phyloP scores from a whole-genome alignment of 192 early-diverging fungal species.

The Gaertneriomyces sp. region DNA sequence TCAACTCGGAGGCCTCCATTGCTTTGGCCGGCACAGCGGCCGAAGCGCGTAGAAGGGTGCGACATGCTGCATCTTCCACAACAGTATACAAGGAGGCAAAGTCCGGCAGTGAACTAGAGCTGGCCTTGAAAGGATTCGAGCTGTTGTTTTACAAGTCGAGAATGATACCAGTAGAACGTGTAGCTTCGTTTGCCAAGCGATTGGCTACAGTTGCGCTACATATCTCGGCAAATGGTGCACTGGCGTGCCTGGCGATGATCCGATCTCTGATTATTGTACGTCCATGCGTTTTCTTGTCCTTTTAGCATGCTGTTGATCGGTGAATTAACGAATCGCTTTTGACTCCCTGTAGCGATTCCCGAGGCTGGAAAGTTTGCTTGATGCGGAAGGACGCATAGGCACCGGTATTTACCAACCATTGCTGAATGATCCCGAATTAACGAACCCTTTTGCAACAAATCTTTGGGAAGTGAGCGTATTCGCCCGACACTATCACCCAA shows the following conservation, averaged over 20 bases:
- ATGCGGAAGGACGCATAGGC: conserved; percentile 62
- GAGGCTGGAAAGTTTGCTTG: conserved; percentile 57
- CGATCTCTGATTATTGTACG: conserved; percentile 59
- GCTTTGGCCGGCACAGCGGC: conserved; percentile 31
- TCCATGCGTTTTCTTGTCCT: conserved; percentile 9
- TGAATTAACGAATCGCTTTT: conserved; percentile 42
- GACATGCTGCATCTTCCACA: conserved; percentile 25
- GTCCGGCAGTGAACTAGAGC: conserved; percentile 67
- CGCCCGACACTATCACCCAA: conserved; percentile 52
- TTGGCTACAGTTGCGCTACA: conserved; percentile 66
- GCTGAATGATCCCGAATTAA: conserved; percentile 89
- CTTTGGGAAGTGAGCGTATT: conserved; percentile 82
- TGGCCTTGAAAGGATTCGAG: conserved; percentile 80
- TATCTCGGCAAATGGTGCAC: conserved; percentile 70
- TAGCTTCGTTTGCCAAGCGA: conserved; percentile 88
- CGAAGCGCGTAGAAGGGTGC: conserved; percentile 30
- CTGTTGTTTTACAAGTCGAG: conserved; percentile 74
- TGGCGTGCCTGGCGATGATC: conserved; percentile 65
- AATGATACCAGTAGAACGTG: conserved; percentile 73
- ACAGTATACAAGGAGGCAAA: conserved; percentile 16
- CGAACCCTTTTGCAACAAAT: conserved; percentile 90
- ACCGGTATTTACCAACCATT: conserved; percentile 78
- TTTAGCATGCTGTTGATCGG: conserved; percentile 9
- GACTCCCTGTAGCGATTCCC: conserved; percentile 54
- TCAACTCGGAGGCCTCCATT: conserved; percentile 51